Base-by-base conservation (phyloP, 805 yeast genomes). In the Yarrowia deformans region DNA sequence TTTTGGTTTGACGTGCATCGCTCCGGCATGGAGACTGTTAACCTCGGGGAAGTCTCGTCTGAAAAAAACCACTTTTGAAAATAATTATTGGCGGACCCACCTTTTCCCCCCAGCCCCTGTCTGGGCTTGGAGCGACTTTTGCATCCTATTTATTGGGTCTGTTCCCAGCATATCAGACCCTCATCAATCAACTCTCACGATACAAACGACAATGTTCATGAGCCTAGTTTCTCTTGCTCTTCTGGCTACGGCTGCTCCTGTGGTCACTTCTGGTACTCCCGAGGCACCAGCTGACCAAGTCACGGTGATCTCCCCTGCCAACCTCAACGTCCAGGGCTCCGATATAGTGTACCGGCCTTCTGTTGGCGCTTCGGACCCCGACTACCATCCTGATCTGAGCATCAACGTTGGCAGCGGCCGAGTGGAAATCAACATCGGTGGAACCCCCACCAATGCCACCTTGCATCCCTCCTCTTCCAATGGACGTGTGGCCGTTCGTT, bases 101-200 rank as follows among this genome's bases (percentile, higher is more conserved):
- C 32, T 16, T 10, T 23, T 29, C 14, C 16, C 61, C 46, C 34
- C 58, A n/a, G 29, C 43, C 58, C 43, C 56, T 50, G 3, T 14
- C 58, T 34, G 46, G 46, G 19, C 12, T 18, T 29, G 35, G 52
- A 48, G 52, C 52, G 40, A 35, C 61, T 40, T 55, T 56, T 29
- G 63, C 63, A 56, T 56, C 46, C 63, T 56, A 56, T 56, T 56
- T 56, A 56, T 56, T 56, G 48, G 34, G 63, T 29, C 37, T 56
- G 48, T 42, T 16, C 16, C 48, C 46, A n/a, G 18, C 29, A 18
- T 12, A n/a, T 35, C 46, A 54, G 35, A 54, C 48, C 39, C 14
- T 12, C 63, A 40, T 14, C 39, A 16, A 1, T 8, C 16, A 18
- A 18, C 29, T 6, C 5, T 10, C 56, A 16, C 39, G 29, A 18